A percentile compares a stretch with the other conserved stretches of the same genome.
These are phyloP conservation scores for Hydnum rufescens DNA, from an alignment of 768 basidiomycete species.

Conservation along the genomic window DNA sequence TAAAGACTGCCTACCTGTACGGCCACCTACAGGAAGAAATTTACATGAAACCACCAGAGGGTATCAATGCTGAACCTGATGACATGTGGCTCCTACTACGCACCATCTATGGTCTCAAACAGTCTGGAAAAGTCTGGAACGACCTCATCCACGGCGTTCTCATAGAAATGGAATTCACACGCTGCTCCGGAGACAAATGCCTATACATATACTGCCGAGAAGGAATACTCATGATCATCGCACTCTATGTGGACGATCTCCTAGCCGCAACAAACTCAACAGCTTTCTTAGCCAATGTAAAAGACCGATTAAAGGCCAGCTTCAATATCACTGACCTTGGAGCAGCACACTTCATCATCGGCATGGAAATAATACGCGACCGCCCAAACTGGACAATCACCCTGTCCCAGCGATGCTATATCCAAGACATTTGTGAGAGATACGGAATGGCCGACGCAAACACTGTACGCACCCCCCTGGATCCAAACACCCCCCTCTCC, in stretches of 20 bases:
- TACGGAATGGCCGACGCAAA: background rate
- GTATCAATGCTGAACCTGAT: background rate
- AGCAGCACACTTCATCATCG: constrained; percentile 3
- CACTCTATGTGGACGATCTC: constrained; percentile 1
- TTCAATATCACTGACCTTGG: constrained; percentile 15
- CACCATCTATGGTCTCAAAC: constrained; percentile 23
- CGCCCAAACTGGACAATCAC: background rate
- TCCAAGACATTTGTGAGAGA: background rate
- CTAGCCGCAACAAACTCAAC: background rate
- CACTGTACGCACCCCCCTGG: constrained; percentile 1
- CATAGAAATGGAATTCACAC: constrained; percentile 17
- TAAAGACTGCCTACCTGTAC: constrained; percentile 8
- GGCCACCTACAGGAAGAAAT: constrained; percentile 9
- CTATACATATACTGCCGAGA: too few relatives aligned
- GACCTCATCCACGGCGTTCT: constrained; percentile 18
- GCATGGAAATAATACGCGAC: constrained; percentile 3
- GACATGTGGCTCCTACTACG: constrained; percentile 13
- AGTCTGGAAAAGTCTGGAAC: constrained; percentile 18
- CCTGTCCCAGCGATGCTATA: background rate
- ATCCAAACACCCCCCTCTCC: constrained; percentile 12
- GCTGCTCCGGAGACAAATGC: constrained; percentile 15
- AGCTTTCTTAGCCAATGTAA: constrained; percentile 6
- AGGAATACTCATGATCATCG: constrained; percentile 9
- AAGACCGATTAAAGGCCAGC: constrained; percentile 10
- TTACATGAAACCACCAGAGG: constrained; percentile 9